Percentiles rank a stretch among this genome's conserved stretches.
Evolutionary conservation across 768 basidiomycete genomes (phyloP).

Genomic region (Mycena albidolilacea): DNA sequence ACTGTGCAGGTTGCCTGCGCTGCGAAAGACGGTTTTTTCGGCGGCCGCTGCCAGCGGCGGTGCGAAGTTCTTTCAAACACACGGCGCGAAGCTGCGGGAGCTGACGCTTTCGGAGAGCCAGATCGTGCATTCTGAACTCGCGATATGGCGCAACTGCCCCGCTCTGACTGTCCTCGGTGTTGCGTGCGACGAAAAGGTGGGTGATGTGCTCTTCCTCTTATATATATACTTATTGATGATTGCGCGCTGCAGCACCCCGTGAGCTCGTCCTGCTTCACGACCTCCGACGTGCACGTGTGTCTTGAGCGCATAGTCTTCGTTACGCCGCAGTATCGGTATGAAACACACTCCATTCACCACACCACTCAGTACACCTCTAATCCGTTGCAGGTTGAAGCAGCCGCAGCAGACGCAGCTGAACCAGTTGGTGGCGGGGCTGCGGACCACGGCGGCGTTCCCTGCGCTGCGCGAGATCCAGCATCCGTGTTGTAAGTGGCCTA

Average conservation of each 20-base stretch:
- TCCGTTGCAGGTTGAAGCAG: background rate
- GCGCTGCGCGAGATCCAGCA: conserved; percentile 19
- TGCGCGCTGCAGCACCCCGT: background rate
- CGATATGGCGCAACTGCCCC: conserved; percentile 8
- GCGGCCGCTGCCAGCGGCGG: background rate
- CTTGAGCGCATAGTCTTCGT: conserved; percentile 24
- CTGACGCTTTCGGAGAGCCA: conserved; percentile 5
- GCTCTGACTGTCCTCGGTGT: conserved; percentile 2
- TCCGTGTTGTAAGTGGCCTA: conserved; percentile 1
- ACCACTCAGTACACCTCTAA: background rate
- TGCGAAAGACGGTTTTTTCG: background rate
- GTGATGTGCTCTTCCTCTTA: background rate
- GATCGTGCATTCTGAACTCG: background rate
- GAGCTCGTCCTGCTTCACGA: background rate
- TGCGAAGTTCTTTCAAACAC: background rate
- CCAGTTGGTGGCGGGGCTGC: background rate
- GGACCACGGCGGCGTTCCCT: background rate
- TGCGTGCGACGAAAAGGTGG: background rate
- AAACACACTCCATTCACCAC: no score
- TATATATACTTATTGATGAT: background rate
- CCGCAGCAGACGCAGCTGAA: background rate
- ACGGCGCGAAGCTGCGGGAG: conserved; percentile 9
- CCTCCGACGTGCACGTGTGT: background rate
- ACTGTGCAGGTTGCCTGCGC: conserved; percentile 1
- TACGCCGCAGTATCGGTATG: background rate